Conservation (phyloP, 2,329 filamentous ascomycete genomes). For the Aspergillus quadrilineatus region DNA sequence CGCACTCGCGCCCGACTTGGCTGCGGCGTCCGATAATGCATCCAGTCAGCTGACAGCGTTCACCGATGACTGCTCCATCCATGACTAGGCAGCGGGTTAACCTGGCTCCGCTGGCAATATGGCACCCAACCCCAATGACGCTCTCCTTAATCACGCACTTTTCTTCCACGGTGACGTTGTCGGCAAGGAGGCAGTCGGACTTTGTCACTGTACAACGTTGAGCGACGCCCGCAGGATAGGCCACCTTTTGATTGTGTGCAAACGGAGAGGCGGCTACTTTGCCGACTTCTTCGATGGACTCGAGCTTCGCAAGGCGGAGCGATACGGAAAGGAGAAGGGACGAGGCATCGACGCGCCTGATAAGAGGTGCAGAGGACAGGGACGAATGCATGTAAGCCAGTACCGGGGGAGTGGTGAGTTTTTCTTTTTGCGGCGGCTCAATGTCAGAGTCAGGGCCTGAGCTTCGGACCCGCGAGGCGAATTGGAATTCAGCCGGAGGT, state of each 20-base stretch:
- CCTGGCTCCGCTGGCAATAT: slow-evolving; percentile 81
- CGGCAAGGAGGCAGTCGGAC: slow-evolving; percentile 77
- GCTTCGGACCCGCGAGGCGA: slow-evolving; percentile 32
- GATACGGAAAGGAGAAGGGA: slow-evolving; percentile 78
- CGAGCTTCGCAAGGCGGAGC: slow-evolving; percentile 80
- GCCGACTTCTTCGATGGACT: slow-evolving; percentile 62
- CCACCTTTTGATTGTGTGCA: slow-evolving; percentile 75
- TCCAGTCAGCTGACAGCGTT: slow-evolving; percentile 78
- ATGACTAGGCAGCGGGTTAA: slow-evolving; percentile 86
- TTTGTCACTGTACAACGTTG: slow-evolving; percentile 77
- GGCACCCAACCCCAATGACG: slow-evolving; percentile 83
- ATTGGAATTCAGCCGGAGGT: slow-evolving; percentile 10
- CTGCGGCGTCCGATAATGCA: slow-evolving; percentile 82
- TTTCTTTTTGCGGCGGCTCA: slow-evolving; percentile 15
- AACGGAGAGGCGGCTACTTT: slow-evolving; percentile 65
- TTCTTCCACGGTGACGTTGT: slow-evolving; percentile 85
- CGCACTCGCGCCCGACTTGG: slow-evolving; percentile 76
- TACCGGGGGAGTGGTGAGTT: slow-evolving; percentile 65
- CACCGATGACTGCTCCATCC: slow-evolving; percentile 84
- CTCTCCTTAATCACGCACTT: slow-evolving; percentile 90
- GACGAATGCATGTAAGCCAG: slow-evolving; percentile 74
- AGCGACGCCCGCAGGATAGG: slow-evolving; percentile 79
- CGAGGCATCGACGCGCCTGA: slow-evolving; percentile 85
- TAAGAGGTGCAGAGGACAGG: slow-evolving; percentile 58
- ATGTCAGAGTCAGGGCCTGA: slow-evolving; percentile 14